phyloP scores from a whole-genome alignment of 305 asterid genomes.

The Withania somnifera region DNA sequence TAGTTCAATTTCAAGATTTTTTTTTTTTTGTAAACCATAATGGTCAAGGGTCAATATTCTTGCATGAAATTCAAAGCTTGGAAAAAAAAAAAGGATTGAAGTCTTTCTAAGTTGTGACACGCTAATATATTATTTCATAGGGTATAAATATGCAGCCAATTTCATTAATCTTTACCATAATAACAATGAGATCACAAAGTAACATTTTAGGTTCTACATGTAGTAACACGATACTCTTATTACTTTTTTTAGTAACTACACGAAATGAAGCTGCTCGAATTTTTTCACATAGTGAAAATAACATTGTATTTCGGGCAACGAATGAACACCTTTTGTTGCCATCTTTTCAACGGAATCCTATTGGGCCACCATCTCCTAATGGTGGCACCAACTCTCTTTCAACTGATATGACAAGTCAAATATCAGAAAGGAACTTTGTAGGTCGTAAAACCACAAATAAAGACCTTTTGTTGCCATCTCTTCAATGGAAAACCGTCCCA shows the following conservation, averaged over 20 bases:
- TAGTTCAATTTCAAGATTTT: not conserved
- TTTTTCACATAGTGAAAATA: slow-evolving; percentile 7
- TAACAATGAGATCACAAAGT: not conserved
- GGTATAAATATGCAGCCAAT: not conserved
- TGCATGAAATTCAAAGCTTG: not conserved
- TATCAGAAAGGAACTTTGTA: not conserved
- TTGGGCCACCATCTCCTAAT: not conserved
- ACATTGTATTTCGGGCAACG: slow-evolving; percentile 7
- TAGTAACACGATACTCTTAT: not conserved
- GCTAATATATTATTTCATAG: not conserved
- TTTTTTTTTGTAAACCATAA: not conserved
- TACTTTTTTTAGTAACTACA: not conserved
- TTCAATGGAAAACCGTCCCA: slow-evolving; percentile 4
- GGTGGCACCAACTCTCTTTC: not conserved
- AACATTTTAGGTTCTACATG: not conserved
- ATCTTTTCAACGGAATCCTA: slow-evolving; percentile 4
- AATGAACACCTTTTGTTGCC: slow-evolving; percentile 15
- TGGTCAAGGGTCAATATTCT: not conserved
- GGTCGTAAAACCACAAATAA: not conserved
- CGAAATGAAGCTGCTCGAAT: slow-evolving; percentile 14
- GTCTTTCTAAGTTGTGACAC: not conserved
- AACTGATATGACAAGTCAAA: not conserved
- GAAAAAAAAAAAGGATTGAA: not conserved
- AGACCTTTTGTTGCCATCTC: slow-evolving; percentile 14
- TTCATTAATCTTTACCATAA: not conserved